A percentile compares a stretch with the other conserved stretches of the same genome.
Conservation (phyloP, 2,329 filamentous ascomycete genomes). For the Trichoderma koningii region DNA sequence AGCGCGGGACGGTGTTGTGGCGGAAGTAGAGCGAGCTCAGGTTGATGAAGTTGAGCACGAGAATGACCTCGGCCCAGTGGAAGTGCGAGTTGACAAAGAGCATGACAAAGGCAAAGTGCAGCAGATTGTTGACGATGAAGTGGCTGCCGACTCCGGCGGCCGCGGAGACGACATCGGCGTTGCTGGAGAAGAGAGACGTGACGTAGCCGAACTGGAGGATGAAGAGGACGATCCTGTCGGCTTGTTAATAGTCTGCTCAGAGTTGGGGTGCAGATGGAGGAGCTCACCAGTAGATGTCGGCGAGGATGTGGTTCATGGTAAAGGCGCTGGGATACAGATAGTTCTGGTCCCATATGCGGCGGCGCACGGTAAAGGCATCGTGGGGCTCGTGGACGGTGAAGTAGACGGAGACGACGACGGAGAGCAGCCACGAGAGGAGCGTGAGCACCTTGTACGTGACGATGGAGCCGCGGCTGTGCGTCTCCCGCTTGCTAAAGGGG, state of each 20-base stretch:
- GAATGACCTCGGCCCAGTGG: conserved; percentile 71
- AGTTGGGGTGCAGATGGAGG: too few species aligned
- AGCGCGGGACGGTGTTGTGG: conserved; percentile 68
- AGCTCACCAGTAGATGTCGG: conserved; percentile 72
- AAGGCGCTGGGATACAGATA: conserved; percentile 69
- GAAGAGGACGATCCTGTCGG: conserved; percentile 67
- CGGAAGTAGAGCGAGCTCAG: conserved; percentile 78
- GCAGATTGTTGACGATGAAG: conserved; percentile 83
- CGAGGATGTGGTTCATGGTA: conserved; percentile 66
- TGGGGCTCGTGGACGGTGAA: conserved; percentile 68
- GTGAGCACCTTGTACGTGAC: conserved; percentile 76
- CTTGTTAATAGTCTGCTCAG: too few species aligned
- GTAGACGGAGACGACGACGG: conserved; percentile 71
- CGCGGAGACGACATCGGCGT: conserved; percentile 62
- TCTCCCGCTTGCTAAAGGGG: conserved; percentile 72
- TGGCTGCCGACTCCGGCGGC: conserved; percentile 79
- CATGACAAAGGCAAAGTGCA: conserved; percentile 80
- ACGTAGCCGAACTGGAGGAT: conserved; percentile 76
- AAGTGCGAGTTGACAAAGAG: conserved; percentile 79
- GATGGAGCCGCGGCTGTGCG: conserved; percentile 62
- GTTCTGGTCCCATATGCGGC: conserved; percentile 77
- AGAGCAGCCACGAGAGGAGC: conserved; percentile 71
- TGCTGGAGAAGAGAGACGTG: conserved; percentile 71
- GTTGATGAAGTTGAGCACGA: conserved; percentile 82
- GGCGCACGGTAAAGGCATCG: conserved; percentile 60